Evolutionary conservation across 2,329 filamentous ascomycete genomes (phyloP).

Genomic region (Westerdykella aurantiaca): DNA sequence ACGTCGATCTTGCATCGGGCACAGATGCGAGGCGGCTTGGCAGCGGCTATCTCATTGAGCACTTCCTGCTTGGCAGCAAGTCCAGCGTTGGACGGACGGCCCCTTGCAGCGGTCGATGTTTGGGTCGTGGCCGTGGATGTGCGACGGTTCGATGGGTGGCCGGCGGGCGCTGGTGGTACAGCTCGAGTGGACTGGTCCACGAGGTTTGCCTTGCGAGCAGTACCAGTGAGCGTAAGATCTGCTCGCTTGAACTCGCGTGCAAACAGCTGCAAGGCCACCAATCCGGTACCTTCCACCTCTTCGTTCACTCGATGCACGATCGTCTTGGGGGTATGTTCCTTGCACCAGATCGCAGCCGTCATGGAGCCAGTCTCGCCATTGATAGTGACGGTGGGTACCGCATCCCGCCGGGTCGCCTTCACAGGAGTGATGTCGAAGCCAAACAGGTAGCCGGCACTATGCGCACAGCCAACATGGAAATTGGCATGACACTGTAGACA

Average conservation of each 20-base stretch:
- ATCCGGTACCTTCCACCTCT: conserved; percentile 60
- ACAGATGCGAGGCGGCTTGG: conserved; percentile 36
- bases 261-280: conserved; percentile 79
- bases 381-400: conserved; percentile 71
- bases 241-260: conserved; percentile 91
- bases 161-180: conserved; percentile 27
- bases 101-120: conserved; percentile 31
- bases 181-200: conserved; percentile 58
- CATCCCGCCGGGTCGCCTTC: conserved; percentile 80
- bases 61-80: conserved; percentile 34
- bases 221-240: conserved; percentile 82
- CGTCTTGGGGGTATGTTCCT: conserved; percentile 69
- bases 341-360: conserved; percentile 85
- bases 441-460: conserved; percentile 72
- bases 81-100: conserved; percentile 32
- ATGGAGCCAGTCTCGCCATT: conserved; percentile 77
- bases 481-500: conserved; percentile 68
- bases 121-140: conserved; percentile 35
- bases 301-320: conserved; percentile 76
- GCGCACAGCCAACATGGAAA: conserved; percentile 88
- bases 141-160: conserved; percentile 33
- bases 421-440: conserved; percentile 88
- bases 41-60: conserved; percentile 23
- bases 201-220: conserved; percentile 84
- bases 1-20: conserved; percentile 54